A percentile compares a stretch with the other conserved stretches of the same genome.
phyloP scores from a whole-genome alignment of 225 moss, liverwort and hornwort species.

The Asterella californica region DNA sequence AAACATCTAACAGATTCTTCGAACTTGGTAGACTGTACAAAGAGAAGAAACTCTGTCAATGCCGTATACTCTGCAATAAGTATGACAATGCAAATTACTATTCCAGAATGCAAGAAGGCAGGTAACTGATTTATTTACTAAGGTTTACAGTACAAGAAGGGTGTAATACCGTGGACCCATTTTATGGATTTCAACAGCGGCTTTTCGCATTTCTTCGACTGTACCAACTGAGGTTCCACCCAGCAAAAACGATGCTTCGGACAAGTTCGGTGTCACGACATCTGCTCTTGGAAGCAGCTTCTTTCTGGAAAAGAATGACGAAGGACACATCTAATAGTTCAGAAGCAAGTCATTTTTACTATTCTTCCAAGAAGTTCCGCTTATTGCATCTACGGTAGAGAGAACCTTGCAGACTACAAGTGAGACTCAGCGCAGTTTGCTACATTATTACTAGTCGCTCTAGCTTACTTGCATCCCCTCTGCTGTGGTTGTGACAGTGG shows the following conservation, averaged over 20 bases:
- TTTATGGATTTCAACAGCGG: slow-evolving; percentile 79
- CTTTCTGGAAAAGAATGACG: slow-evolving; percentile 38
- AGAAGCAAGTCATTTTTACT: neutral
- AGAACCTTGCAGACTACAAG: neutral
- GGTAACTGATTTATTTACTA: neutral
- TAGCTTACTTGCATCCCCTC: neutral
- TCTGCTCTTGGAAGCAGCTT: slow-evolving; percentile 76
- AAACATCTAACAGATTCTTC: neutral
- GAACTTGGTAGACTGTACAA: neutral
- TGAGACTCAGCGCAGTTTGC: neutral
- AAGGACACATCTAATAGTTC: neutral
- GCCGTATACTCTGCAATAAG: neutral
- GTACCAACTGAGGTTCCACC: slow-evolving; percentile 60
- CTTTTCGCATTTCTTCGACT: slow-evolving; percentile 76
- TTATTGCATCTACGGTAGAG: neutral
- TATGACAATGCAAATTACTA: neutral
- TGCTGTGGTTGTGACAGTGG: too few relatives aligned
- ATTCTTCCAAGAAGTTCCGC: neutral
- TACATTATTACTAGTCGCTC: neutral
- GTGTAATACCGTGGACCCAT: slow-evolving; percentile 74
- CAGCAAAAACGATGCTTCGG: slow-evolving; percentile 77
- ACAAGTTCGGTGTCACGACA: slow-evolving; percentile 87
- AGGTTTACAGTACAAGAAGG: neutral
- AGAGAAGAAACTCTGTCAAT: neutral
- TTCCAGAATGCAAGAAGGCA: neutral